phyloP scores from a whole-genome alignment of 2,329 filamentous ascomycete species.

The Penicillium sp. region DNA sequence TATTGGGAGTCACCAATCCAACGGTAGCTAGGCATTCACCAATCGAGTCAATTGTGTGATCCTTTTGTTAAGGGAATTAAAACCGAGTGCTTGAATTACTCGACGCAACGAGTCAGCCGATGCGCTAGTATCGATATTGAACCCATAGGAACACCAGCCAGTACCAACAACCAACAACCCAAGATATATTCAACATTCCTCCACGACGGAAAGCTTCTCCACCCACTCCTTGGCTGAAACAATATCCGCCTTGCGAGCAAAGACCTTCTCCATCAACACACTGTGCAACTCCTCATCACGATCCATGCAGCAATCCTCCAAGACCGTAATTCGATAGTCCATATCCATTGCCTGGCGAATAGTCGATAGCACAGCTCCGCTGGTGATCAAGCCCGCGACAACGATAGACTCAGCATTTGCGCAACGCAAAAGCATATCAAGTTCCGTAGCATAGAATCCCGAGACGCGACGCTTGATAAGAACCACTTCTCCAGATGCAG shows the following conservation, averaged over 20 bases:
- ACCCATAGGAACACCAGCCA: neutral
- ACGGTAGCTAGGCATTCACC: neutral
- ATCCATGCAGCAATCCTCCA: slow-evolving; percentile 40
- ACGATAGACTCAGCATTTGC: slow-evolving; percentile 29
- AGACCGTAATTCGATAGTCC: slow-evolving; percentile 36
- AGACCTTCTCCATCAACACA: slow-evolving; percentile 35
- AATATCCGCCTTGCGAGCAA: slow-evolving; percentile 30
- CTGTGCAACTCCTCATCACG: slow-evolving; percentile 32
- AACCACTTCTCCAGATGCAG: slow-evolving; percentile 26
- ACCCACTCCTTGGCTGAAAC: slow-evolving; percentile 31
- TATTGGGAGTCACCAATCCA: too few relatives aligned
- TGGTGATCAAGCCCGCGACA: slow-evolving; percentile 36
- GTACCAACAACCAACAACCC: too few relatives aligned
- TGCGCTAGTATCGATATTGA: neutral
- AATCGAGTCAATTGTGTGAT: neutral
- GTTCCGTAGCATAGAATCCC: slow-evolving; percentile 35
- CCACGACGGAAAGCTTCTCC: neutral
- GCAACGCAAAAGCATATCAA: slow-evolving; percentile 37
- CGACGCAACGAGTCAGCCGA: neutral
- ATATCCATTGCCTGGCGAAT: slow-evolving; percentile 37
- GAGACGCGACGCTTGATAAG: slow-evolving; percentile 39
- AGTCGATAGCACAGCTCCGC: slow-evolving; percentile 40
- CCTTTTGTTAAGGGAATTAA: too few relatives aligned
- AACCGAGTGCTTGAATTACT: neutral
- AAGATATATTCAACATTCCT: neutral